These are phyloP conservation scores for Dendrobium catenatum DNA, from an alignment of 106 monocot species.

Conservation along the genomic window DNA sequence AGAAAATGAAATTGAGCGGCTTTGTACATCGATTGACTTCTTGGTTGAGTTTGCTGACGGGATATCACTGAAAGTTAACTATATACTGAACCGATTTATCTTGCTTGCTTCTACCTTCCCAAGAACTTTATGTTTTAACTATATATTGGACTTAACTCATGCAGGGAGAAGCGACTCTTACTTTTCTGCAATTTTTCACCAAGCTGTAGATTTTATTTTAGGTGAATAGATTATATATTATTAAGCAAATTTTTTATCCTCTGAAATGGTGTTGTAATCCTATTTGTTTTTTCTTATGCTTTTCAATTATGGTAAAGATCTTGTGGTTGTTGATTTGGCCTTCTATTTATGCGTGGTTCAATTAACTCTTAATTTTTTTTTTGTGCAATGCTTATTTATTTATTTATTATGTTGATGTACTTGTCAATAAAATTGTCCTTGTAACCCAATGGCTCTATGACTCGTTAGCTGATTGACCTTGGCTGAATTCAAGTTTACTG, in stretches of 20 bases:
- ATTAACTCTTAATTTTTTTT: neutral
- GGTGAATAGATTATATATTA: conserved; percentile 27
- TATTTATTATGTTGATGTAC: neutral
- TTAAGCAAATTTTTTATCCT: neutral
- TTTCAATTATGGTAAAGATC: neutral
- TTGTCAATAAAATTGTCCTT: neutral
- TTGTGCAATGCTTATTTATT: neutral
- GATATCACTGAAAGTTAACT: conserved; percentile 18
- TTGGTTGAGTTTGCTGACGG: conserved; percentile 42
- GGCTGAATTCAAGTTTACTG: neutral
- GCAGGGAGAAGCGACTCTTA: conserved; percentile 37
- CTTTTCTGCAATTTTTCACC: conserved; percentile 61
- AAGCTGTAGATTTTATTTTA: conserved; percentile 67
- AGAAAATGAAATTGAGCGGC: conserved; percentile 44
- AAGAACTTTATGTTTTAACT: conserved; percentile 5
- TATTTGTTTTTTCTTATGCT: neutral
- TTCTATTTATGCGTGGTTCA: neutral
- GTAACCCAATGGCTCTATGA: neutral
- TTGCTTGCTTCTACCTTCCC: neutral
- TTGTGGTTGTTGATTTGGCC: neutral
- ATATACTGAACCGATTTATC: conserved; percentile 2
- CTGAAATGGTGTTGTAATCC: neutral
- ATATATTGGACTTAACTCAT: neutral
- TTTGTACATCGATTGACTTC: conserved; percentile 58
- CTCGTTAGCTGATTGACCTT: neutral